phyloP scores from a whole-genome alignment of 2,329 filamentous ascomycete species.

The Xylariomycetidae sp. region DNA sequence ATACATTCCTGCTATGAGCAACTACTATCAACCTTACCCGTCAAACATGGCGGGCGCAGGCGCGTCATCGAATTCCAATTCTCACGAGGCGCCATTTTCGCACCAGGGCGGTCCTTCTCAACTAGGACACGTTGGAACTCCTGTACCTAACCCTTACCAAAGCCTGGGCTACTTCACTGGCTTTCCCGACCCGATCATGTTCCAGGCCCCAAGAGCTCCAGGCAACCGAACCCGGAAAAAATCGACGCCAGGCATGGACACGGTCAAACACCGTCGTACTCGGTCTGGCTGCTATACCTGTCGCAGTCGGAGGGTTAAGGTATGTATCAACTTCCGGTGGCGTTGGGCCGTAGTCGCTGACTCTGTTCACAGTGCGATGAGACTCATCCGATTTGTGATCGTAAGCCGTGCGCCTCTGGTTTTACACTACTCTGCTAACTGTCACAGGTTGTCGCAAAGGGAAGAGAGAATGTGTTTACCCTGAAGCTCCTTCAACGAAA shows the following conservation, averaged over 20 bases:
- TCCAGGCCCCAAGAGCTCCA: conserved; percentile 41
- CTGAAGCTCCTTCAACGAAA: conserved; percentile 55
- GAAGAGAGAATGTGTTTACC: conserved; percentile 83
- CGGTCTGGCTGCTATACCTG: conserved; percentile 93
- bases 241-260: conserved; percentile 50
- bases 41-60: conserved; percentile 42
- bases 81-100: conserved; percentile 34
- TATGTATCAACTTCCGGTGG: conserved; percentile 25
- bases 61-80: conserved; percentile 31
- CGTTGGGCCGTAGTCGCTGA: conserved; percentile 19
- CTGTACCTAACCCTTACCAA: conserved; percentile 38
- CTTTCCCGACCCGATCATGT: conserved; percentile 43
- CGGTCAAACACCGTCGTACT: conserved; percentile 88
- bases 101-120: conserved; percentile 27
- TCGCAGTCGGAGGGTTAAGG: conserved; percentile 79
- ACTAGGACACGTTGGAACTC: conserved; percentile 22
- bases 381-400: conserved; percentile 76
- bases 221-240: conserved; percentile 42
- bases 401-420: conserved; percentile 35
- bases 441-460: conserved; percentile 79
- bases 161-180: conserved; percentile 44
- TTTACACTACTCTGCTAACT: conserved; percentile 17
- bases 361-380: conserved; percentile 72
- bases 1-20: conserved; percentile 49
- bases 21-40: conserved; percentile 51